These are phyloP conservation scores for Amylostereum areolatum DNA, from an alignment of 1,284 basidiomycete genomes.

Conservation along the genomic window DNA sequence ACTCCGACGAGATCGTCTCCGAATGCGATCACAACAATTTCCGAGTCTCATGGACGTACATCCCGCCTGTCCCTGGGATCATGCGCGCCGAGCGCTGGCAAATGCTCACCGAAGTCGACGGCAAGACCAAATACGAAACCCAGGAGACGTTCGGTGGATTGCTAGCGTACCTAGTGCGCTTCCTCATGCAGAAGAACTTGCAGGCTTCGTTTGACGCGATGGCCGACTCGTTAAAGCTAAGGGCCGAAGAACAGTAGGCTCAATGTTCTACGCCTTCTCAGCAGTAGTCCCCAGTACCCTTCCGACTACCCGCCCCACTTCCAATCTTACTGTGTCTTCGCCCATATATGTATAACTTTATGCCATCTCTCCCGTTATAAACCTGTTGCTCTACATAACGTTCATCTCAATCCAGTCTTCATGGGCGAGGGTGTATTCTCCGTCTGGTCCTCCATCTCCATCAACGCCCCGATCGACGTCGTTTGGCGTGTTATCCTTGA, in stretches of 20 bases:
- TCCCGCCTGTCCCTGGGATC: not conserved
- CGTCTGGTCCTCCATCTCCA: slow-evolving; percentile 31
- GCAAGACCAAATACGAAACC: slow-evolving; percentile 6
- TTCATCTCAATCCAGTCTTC: no score
- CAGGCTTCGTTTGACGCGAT: not conserved
- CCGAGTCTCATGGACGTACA: slow-evolving; percentile 6
- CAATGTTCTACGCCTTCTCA: no score
- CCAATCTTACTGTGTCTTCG: no score
- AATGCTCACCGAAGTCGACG: slow-evolving; percentile 1
- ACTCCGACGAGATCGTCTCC: slow-evolving; percentile 5
- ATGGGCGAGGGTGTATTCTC: slow-evolving; percentile 26
- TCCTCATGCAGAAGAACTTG: not conserved
- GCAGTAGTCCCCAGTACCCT: no score
- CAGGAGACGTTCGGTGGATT: slow-evolving; percentile 1
- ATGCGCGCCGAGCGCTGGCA: slow-evolving; percentile 9
- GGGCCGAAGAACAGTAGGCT: not conserved
- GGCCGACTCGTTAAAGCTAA: not conserved
- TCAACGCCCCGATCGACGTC: slow-evolving; percentile 41
- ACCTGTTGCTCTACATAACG: no score
- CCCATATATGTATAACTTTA: no score
- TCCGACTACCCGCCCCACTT: no score
- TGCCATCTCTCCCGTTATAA: no score
- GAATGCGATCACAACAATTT: slow-evolving; percentile 3
- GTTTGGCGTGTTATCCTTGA: slow-evolving; percentile 43
- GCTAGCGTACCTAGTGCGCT: slow-evolving; percentile 2